Percentiles rank a stretch among this genome's conserved stretches.
Conservation (phyloP, 352 stramenopile genomes). For the Phytophthora sojae region DNA sequence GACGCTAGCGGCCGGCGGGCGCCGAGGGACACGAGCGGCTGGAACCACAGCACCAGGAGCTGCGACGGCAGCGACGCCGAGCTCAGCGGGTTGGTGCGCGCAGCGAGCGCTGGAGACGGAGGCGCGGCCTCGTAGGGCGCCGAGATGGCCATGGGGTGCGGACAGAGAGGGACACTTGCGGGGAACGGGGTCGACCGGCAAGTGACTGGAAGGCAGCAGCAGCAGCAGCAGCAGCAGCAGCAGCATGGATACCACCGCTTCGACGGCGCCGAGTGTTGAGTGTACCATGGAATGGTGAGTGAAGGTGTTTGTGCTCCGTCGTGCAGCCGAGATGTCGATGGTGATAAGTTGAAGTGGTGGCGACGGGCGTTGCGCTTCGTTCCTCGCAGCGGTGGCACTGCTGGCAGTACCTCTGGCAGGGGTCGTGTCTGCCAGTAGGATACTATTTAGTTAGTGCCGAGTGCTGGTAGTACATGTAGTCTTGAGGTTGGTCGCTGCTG, state of each 20-base stretch:
- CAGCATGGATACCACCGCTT: background rate
- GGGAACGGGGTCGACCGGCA: background rate
- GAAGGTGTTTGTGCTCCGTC: background rate
- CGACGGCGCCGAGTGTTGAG: background rate
- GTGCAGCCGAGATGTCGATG: too few species aligned
- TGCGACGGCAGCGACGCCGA: slow-evolving; percentile 38
- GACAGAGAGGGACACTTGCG: slow-evolving; percentile 1
- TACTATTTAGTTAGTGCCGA: too few species aligned
- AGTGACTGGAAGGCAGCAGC: slow-evolving; percentile 6
- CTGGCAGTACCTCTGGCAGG: too few species aligned
- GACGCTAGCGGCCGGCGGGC: slow-evolving; percentile 7
- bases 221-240: too few species aligned
- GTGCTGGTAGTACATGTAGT: too few species aligned
- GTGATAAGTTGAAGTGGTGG: too few species aligned
- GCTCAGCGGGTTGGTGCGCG: slow-evolving; percentile 26
- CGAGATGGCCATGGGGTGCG: slow-evolving; percentile 2
- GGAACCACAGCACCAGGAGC: slow-evolving; percentile 37
- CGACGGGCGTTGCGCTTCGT: too few species aligned
- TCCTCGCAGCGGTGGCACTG: too few species aligned
- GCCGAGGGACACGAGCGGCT: slow-evolving; percentile 44
- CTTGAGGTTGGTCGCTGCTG: too few species aligned
- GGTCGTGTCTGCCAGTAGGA: too few species aligned
- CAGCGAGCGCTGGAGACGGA: too few species aligned
- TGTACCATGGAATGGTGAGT: background rate
- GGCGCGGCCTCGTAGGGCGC: too few species aligned